These are phyloP conservation scores for Lecanoromycetidae sp. DNA, from an alignment of 2,329 filamentous ascomycete genomes.

Conservation along the genomic window DNA sequence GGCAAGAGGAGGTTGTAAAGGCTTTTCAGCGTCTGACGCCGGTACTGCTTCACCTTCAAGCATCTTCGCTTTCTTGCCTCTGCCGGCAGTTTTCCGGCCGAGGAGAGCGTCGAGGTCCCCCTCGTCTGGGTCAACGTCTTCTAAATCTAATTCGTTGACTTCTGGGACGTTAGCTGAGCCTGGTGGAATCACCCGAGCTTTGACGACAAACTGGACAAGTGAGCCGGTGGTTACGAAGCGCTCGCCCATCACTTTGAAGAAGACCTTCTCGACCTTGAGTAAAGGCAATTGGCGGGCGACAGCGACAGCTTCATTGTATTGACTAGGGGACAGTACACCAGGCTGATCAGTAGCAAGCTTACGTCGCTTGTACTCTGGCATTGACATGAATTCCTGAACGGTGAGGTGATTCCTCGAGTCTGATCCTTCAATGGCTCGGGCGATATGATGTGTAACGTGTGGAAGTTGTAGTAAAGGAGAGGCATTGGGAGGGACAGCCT, in stretches of 20 bases:
- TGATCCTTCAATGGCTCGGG: slow-evolving; percentile 57
- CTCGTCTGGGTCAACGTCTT: slow-evolving; percentile 86
- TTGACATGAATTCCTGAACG: slow-evolving; percentile 78
- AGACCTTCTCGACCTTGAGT: slow-evolving; percentile 77
- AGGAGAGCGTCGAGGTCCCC: slow-evolving; percentile 78
- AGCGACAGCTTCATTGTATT: slow-evolving; percentile 63
- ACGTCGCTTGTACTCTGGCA: slow-evolving; percentile 63
- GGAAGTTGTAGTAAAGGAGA: slow-evolving; percentile 71
- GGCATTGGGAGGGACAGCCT: slow-evolving; percentile 70
- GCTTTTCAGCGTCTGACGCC: slow-evolving; percentile 3
- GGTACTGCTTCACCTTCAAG: slow-evolving; percentile 38
- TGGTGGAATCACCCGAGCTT: slow-evolving; percentile 85
- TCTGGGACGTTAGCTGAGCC: slow-evolving; percentile 63
- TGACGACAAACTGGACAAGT: slow-evolving; percentile 86
- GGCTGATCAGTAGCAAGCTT: slow-evolving; percentile 56
- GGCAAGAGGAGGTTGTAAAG: slow-evolving; percentile 66
- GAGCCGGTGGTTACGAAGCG: slow-evolving; percentile 84
- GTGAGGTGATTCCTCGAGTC: slow-evolving; percentile 59
- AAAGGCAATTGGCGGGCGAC: slow-evolving; percentile 77
- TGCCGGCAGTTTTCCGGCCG: slow-evolving; percentile 53
- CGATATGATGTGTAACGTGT: slow-evolving; percentile 31
- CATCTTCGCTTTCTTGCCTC: slow-evolving; percentile 53
- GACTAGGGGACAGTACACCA: slow-evolving; percentile 56
- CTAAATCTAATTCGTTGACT: slow-evolving; percentile 65
- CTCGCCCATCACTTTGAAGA: slow-evolving; percentile 97